Conservation (phyloP, 805 yeast species). For the Ogataea kodamae region DNA sequence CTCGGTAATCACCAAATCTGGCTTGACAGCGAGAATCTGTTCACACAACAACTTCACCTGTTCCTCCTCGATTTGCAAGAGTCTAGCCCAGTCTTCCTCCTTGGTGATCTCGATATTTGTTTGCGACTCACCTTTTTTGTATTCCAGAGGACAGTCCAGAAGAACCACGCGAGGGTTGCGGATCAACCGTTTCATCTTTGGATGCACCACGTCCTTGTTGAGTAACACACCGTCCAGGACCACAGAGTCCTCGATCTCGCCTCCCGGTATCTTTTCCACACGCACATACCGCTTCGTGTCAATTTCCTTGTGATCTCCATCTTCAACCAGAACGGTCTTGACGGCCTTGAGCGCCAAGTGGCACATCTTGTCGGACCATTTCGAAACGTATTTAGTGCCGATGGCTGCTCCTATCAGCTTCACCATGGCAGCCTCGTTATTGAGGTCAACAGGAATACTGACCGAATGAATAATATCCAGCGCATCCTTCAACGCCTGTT, state of each 20-base stretch:
- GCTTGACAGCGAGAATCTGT: conserved; percentile 76
- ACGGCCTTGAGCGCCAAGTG: conserved; percentile 83
- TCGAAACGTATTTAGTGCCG: conserved; percentile 90
- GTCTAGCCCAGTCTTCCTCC: conserved; percentile 94
- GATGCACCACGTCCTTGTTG: conserved; percentile 98
- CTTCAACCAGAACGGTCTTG: conserved; percentile 68
- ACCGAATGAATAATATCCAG: conserved; percentile 80
- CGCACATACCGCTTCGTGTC: conserved; percentile 92
- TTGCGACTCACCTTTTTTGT: conserved; percentile 98
- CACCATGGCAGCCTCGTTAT: conserved; percentile 82
- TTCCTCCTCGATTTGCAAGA: conserved; percentile 95
- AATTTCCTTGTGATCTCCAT: conserved; percentile 67
- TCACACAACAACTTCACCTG: conserved; percentile 88
- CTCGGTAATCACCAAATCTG: conserved; percentile 93
- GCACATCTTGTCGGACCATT: conserved; percentile 93
- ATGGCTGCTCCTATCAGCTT: conserved; percentile 84
- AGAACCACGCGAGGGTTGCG: conserved; percentile 86
- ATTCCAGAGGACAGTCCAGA: conserved; percentile 95
- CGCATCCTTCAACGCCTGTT: conserved; percentile 87
- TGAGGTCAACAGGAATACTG: conserved; percentile 77
- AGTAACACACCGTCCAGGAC: conserved; percentile 90
- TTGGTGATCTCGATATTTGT: conserved; percentile 95
- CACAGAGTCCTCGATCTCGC: conserved; percentile 84
- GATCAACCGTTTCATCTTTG: conserved; percentile 89
- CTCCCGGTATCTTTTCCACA: conserved; percentile 96